Evolutionary conservation across 2,329 filamentous ascomycete species (phyloP).

Genomic region (Metarhizium brunneum): DNA sequence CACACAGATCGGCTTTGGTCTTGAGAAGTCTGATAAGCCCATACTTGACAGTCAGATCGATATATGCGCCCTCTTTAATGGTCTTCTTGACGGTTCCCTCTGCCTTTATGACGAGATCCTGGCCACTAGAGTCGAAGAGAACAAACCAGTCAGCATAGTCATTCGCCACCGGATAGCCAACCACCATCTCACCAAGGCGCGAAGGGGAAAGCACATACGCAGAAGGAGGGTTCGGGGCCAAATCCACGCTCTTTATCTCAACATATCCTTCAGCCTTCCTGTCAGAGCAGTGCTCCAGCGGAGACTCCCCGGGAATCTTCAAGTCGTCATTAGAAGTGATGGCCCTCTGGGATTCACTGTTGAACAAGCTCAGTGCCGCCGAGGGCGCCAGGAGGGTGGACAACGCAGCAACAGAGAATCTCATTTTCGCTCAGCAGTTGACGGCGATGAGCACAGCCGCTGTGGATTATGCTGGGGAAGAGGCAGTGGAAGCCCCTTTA

Average conservation of each 20-base stretch:
- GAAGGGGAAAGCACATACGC: conserved; percentile 48
- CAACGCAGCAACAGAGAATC: conserved; percentile 33
- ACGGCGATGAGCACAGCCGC: background rate
- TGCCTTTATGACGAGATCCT: conserved; percentile 69
- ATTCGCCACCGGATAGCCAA: background rate
- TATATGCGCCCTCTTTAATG: conserved; percentile 70
- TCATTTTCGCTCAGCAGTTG: conserved; percentile 18
- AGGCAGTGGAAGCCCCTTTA: background rate
- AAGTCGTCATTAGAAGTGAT: conserved; percentile 40
- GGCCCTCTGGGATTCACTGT: conserved; percentile 19
- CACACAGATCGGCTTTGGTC: conserved; percentile 75
- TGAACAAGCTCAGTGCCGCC: conserved; percentile 33
- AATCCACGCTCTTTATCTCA: conserved; percentile 67
- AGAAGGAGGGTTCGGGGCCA: conserved; percentile 76
- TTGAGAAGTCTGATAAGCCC: conserved; percentile 84
- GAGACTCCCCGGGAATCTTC: conserved; percentile 76
- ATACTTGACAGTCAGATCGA: conserved; percentile 83
- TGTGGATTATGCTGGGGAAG: background rate
- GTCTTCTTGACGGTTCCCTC: conserved; percentile 62
- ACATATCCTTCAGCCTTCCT: conserved; percentile 64
- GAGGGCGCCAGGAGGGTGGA: conserved; percentile 36
- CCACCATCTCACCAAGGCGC: background rate
- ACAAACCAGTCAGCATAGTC: conserved; percentile 13
- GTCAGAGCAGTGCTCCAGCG: conserved; percentile 64
- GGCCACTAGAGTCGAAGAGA: conserved; percentile 47